These are phyloP conservation scores for Fusarium siculi DNA, from an alignment of 2,329 filamentous ascomycete genomes.

Conservation along the genomic window DNA sequence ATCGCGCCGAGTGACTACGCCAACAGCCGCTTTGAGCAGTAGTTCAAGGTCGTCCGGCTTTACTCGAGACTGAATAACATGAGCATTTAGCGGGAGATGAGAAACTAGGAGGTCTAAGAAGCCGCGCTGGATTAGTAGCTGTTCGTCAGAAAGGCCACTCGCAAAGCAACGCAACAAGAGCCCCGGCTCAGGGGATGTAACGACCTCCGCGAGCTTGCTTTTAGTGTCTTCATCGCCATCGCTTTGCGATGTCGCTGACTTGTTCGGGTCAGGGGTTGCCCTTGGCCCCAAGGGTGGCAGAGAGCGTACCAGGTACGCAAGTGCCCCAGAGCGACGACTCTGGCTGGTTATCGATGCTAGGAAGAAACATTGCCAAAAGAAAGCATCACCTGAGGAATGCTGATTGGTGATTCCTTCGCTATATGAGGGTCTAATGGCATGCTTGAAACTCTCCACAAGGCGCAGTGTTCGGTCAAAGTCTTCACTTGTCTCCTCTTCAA, in stretches of 20 bases:
- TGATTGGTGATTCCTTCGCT: slow-evolving; percentile 62
- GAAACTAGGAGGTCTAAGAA: slow-evolving; percentile 93
- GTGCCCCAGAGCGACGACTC: slow-evolving; percentile 82
- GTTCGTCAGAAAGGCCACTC: slow-evolving; percentile 86
- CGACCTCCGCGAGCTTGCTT: slow-evolving; percentile 69
- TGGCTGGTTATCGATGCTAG: slow-evolving; percentile 91
- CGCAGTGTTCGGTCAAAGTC: slow-evolving; percentile 91
- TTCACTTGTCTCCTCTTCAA: slow-evolving; percentile 97
- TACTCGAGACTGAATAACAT: slow-evolving; percentile 80
- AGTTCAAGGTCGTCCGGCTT: slow-evolving; percentile 81
- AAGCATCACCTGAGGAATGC: slow-evolving; percentile 76
- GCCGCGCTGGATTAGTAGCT: slow-evolving; percentile 91
- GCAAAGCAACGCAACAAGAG: slow-evolving; percentile 91
- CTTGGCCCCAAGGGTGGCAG: slow-evolving; percentile 65
- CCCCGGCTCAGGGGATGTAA: slow-evolving; percentile 90
- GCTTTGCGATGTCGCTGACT: slow-evolving; percentile 17
- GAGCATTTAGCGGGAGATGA: slow-evolving; percentile 85
- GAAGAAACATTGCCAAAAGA: slow-evolving; percentile 99
- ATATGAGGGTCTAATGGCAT: slow-evolving; percentile 67
- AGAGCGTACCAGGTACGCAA: slow-evolving; percentile 84
- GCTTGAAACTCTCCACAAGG: slow-evolving; percentile 81
- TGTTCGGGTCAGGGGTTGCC: slow-evolving; percentile 4
- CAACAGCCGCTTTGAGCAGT: slow-evolving; percentile 83
- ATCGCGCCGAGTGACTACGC: slow-evolving; percentile 88
- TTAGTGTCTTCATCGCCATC: slow-evolving; percentile 47